A percentile compares a stretch with the other conserved stretches of the same genome.
Conservation (phyloP, 352 stramenopile species). For the Pythium graminicola region DNA sequence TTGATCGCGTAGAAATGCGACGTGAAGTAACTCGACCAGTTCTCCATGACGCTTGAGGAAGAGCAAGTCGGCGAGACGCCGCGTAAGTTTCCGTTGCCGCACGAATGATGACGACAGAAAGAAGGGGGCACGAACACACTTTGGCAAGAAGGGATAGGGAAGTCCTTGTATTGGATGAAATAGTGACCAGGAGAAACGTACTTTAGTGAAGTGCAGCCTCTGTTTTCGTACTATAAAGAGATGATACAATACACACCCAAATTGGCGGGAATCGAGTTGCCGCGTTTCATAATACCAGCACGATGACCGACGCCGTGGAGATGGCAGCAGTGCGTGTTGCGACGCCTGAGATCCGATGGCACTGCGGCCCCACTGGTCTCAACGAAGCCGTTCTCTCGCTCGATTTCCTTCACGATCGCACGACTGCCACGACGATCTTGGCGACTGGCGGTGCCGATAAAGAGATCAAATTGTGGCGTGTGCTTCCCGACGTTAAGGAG, state of each 20-base stretch:
- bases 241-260: background rate
- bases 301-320: no score
- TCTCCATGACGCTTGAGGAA: conserved; percentile 65
- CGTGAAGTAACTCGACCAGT: conserved; percentile 64
- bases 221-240: background rate
- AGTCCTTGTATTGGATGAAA: background rate
- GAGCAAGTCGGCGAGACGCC: no score
- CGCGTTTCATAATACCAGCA: no score
- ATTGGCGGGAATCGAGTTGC: conserved; percentile 18
- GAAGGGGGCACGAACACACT: background rate
- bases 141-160: background rate
- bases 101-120: background rate
- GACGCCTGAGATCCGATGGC: conserved; percentile 82
- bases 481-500: conserved; percentile 31
- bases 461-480: conserved; percentile 84
- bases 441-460: conserved; percentile 84
- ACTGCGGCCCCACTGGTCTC: conserved; percentile 80
- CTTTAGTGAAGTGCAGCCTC: background rate
- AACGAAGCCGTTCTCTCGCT: conserved; percentile 83
- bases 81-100: no score
- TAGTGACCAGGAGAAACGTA: background rate
- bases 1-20: conserved; percentile 84
- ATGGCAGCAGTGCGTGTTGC: conserved; percentile 37
- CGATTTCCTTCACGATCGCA: conserved; percentile 50
- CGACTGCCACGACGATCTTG: conserved; percentile 29